These are phyloP conservation scores for Sordaria brevicollis DNA, from an alignment of 495 filamentous ascomycete species.

Conservation along the genomic window DNA sequence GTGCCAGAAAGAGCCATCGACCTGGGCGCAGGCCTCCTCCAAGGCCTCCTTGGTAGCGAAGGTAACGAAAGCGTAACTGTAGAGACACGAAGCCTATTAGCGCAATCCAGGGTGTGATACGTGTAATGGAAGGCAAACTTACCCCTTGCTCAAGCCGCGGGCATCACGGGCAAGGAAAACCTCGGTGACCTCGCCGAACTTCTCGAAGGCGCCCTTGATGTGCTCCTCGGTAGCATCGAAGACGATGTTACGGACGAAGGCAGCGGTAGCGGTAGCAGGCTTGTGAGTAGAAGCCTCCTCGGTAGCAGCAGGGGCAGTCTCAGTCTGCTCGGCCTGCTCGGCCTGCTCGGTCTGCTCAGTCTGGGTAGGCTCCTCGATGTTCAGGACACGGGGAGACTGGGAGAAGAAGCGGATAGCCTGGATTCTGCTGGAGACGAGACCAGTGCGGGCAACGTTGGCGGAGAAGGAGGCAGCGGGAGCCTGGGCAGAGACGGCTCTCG, in stretches of 20 bases:
- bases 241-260: slow-evolving; percentile 80
- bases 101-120: background rate
- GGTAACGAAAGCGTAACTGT: slow-evolving; percentile 70
- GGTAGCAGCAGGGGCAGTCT: background rate
- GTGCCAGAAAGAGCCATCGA: slow-evolving; percentile 62
- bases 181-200: slow-evolving; percentile 51
- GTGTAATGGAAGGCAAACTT: slow-evolving; percentile 22
- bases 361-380: background rate
- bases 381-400: slow-evolving; percentile 5
- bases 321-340: no score
- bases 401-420: slow-evolving; percentile 24
- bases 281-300: background rate
- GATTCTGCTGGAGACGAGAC: slow-evolving; percentile 7
- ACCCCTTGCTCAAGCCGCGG: slow-evolving; percentile 83
- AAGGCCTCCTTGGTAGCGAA: slow-evolving; percentile 51
- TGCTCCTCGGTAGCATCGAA: slow-evolving; percentile 72
- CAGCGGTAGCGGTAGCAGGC: slow-evolving; percentile 3
- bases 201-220: slow-evolving; percentile 52
- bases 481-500: slow-evolving; percentile 32
- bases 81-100: background rate
- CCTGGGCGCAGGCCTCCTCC: slow-evolving; percentile 47
- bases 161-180: slow-evolving; percentile 53
- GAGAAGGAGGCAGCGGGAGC: slow-evolving; percentile 25
- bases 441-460: slow-evolving; percentile 13
- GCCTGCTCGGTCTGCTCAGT: background rate